A percentile compares a stretch with the other conserved stretches of the same genome.
Conservation (phyloP, 495 filamentous ascomycete species). For the Aspergillus kassunensis region DNA sequence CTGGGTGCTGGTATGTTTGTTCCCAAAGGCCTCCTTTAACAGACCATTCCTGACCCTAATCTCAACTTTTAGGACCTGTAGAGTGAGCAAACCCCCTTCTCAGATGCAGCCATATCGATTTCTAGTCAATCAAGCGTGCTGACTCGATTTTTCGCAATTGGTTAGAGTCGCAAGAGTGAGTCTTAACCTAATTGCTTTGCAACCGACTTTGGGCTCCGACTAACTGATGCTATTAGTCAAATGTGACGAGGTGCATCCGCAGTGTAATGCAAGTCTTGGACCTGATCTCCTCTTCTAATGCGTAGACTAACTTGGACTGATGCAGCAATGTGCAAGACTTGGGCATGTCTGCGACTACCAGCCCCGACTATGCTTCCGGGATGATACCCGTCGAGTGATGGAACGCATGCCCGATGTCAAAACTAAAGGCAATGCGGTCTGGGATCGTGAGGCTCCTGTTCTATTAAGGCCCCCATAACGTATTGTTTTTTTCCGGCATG, state of each 20-base stretch:
- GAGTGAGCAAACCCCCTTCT: slow-evolving; percentile 34
- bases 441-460: slow-evolving; percentile 46
- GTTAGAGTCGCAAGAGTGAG: slow-evolving; percentile 50
- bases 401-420: slow-evolving; percentile 54
- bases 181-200: background rate
- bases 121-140: slow-evolving; percentile 8
- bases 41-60: slow-evolving; percentile 4
- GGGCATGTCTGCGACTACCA: slow-evolving; percentile 56
- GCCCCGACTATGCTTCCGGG: slow-evolving; percentile 51
- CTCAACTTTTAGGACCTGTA: slow-evolving; percentile 39
- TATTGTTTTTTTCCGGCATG: background rate
- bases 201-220: slow-evolving; percentile 3
- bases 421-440: slow-evolving; percentile 45
- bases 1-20: slow-evolving; percentile 49
- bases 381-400: slow-evolving; percentile 53
- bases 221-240: slow-evolving; percentile 29
- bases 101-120: background rate
- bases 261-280: slow-evolving; percentile 42
- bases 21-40: slow-evolving; percentile 7
- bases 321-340: slow-evolving; percentile 52
- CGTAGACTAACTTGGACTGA: slow-evolving; percentile 6
- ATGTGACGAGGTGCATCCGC: slow-evolving; percentile 52
- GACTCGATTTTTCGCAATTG: slow-evolving; percentile 11
- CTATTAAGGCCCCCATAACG: background rate
- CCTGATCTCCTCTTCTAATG: background rate